Base-by-base conservation (phyloP, 345 rosid species). In the Eucalyptus paniculata region DNA sequence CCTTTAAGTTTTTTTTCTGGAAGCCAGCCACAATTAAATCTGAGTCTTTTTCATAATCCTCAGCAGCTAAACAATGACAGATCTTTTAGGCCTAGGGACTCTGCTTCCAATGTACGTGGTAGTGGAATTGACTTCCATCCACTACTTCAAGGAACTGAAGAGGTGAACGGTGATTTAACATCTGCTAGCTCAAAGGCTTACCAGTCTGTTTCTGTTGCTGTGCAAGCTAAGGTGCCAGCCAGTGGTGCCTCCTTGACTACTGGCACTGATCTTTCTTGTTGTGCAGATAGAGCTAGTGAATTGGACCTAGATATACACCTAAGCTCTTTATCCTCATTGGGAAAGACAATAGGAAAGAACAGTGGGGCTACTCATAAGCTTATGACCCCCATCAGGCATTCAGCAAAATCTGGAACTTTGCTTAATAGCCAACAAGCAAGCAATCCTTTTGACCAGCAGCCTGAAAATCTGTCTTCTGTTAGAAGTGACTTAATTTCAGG, bases 51-150 rank as follows among this genome's bases (percentile, higher is more conserved):
- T 92, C 96, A 91, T 90, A 92, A 94, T 93, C 95, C 96, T 21
- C 94, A 92, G 86, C 95, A 93, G 93, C 87, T 86, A 88, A 92
- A 90, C 88, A 92, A 89, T 83, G 82, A 88, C 21, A 92, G 88
- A 91, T 93, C 93, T 88, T 40, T 90, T 49, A 93, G 92, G 93
- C 89, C 90, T 37, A 90, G 91, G 89, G 96, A 94, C 87, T 91
- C 93, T 49, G 88, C 91, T 88, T 90, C 94, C 80, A 24, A 21
- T 21, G 24, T 40, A 21, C 92, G 91, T 87, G 91, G 92, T 77
- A 90, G 91, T 67, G 94, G 94, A 89, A 94, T 95, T 87, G 96
- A 96, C 88, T 96, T 98, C 92, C 99, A 98, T 90, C 99, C 99
- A 12, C 98, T 97, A 85, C 92, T 98, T 92, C 96, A 95, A 91